Base-by-base conservation (phyloP, 208 protist genomes). In the Crithidia acanthocephali region DNA sequence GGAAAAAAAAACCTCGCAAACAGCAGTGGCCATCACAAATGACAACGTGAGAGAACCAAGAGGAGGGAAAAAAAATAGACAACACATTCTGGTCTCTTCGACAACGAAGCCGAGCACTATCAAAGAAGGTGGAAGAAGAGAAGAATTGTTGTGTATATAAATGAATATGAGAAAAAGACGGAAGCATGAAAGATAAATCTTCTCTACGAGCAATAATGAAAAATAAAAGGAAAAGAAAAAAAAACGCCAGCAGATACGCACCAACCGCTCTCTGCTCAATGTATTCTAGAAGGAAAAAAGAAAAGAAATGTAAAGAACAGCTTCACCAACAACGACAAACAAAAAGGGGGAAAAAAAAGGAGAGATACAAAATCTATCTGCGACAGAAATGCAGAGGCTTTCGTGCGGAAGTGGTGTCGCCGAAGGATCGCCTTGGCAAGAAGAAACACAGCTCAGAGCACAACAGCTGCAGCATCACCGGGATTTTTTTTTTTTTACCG, bases 201-300 rank as follows among this genome's bases (percentile, higher is more conserved):
- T 60, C 64, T 69, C 64, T 69, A 69, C 51, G 61, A 48, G 4
- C 33, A 53, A 53, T 45, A 37, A 47, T 20, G 32, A 16, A 37
- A 30, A 61, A 32, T 13, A 47, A n/a, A 60, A 11, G 25, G 33
- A 40, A 33, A 22, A 18, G 7, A 28, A 37, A 71, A 27, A 25
- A 23, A 23, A 22, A 40, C 15, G 33, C 16, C 5, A 50, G 33
- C 37, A 55, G 57, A 65, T 27, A 52, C 68, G 52, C 45, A 9
- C 20, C 8, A 15, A 2, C 5, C 71, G 32, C 18, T 18, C 35
- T 62, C 50, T 47, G 37, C 27, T 60, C 59, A 25, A 37, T 65
- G 53, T 35, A 75, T 48, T 63, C 55, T 60, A 68, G n/a, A 7
- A 44, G 16, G 53, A 42, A 62, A 23, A 66, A 50, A 58, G 37